Evolutionary conservation across 1,139 yeast species (phyloP).

Genomic region (Debaryomyces udenii): DNA sequence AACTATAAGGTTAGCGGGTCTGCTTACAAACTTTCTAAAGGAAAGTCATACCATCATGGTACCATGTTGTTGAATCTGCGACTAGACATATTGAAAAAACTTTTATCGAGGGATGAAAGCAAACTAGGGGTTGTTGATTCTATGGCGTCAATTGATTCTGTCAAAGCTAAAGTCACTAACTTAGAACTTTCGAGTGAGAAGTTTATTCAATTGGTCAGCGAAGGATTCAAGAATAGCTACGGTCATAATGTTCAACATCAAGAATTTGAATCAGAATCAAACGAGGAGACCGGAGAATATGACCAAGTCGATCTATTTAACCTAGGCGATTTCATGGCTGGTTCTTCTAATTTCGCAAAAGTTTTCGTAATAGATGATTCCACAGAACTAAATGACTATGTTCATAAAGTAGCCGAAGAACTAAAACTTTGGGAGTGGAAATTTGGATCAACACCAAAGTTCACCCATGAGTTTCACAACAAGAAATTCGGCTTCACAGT

Average conservation of each 20-base stretch:
- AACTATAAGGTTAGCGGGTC: constrained; percentile 80
- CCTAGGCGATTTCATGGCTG: constrained; percentile 33
- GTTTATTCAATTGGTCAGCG: constrained; percentile 51
- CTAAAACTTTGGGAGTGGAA: constrained; percentile 70
- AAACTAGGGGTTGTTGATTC: constrained; percentile 56
- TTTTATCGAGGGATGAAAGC: constrained; percentile 53
- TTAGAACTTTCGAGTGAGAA: constrained; percentile 47
- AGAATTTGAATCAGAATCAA: constrained; percentile 14
- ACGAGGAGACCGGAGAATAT: constrained; percentile 19
- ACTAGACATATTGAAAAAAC: constrained; percentile 55
- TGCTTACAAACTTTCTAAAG: constrained; percentile 82
- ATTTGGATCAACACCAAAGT: constrained; percentile 71
- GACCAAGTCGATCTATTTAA: constrained; percentile 41
- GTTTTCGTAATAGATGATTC: constrained; percentile 26
- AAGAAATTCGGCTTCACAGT: constrained; percentile 34
- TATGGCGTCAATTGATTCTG: constrained; percentile 69
- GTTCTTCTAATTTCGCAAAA: constrained; percentile 16
- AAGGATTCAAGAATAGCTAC: constrained; percentile 46
- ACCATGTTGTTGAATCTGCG: constrained; percentile 83
- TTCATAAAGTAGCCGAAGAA: constrained; percentile 44
- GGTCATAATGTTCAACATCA: constrained; percentile 15
- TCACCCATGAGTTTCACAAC: constrained; percentile 48
- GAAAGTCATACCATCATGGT: constrained; percentile 92
- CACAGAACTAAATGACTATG: constrained; percentile 48
- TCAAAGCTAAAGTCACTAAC: constrained; percentile 75